Evolutionary conservation across 2,329 filamentous ascomycete species (phyloP).

Genomic region (Paracamarosporium sp.): DNA sequence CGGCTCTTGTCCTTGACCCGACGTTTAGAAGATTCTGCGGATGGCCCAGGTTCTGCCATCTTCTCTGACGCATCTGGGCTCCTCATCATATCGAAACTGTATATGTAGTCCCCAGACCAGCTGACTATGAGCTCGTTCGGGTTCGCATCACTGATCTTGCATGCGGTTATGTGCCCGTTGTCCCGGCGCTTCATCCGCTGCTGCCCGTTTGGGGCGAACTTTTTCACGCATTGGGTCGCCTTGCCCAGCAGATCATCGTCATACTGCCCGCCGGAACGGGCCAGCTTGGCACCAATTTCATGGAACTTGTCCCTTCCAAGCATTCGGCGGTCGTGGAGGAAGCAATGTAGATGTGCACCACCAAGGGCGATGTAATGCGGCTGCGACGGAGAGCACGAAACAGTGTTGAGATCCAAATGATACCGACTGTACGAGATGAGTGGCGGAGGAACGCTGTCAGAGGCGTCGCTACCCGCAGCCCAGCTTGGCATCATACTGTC

Average conservation of each 20-base stretch:
- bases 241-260: conserved; percentile 64
- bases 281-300: conserved; percentile 59
- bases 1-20: conserved; percentile 44
- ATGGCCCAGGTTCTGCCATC: conserved; percentile 23
- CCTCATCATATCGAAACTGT: conserved; percentile 69
- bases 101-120: conserved; percentile 72
- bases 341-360: conserved; percentile 72
- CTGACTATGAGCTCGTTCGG: conserved; percentile 73
- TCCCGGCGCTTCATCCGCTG: conserved; percentile 60
- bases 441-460: conserved; percentile 64
- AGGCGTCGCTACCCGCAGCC: conserved; percentile 46
- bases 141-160: conserved; percentile 73
- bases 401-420: conserved; percentile 69
- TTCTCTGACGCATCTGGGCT: conserved; percentile 62
- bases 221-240: conserved; percentile 70
- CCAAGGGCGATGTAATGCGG: conserved; percentile 74
- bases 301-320: conserved; percentile 63
- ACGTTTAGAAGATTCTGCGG: conserved; percentile 19
- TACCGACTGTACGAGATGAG: conserved; percentile 72
- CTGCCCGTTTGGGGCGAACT: conserved; percentile 69
- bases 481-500: conserved; percentile 30
- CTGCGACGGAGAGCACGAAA: conserved; percentile 71
- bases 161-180: conserved; percentile 71
- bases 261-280: conserved; percentile 49
- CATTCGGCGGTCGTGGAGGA: conserved; percentile 73